These are phyloP conservation scores for Talaromyces sp. DNA, from an alignment of 2,329 filamentous ascomycete genomes.

Conservation along the genomic window DNA sequence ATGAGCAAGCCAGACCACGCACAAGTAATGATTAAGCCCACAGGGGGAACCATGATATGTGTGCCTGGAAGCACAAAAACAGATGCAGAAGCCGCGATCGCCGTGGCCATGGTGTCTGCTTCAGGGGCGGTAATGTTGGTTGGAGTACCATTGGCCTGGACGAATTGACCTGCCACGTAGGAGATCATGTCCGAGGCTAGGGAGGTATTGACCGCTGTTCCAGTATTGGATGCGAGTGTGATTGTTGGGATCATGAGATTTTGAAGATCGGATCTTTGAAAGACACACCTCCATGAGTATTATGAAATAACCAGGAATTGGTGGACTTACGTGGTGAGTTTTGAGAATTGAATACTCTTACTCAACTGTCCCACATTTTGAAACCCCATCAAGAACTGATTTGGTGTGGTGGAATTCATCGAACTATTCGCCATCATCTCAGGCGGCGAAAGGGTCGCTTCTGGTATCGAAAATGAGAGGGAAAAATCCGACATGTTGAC, in stretches of 20 bases:
- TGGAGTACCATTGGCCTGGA: conserved; percentile 14
- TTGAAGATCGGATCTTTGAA: conserved; percentile 19
- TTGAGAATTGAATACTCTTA: conserved; percentile 18
- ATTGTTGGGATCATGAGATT: conserved; percentile 30
- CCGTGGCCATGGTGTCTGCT: conserved; percentile 16
- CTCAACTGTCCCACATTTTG: conserved; percentile 26
- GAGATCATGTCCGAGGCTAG: conserved; percentile 29
- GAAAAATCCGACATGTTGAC: conserved; percentile 27
- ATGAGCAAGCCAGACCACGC: conserved; percentile 27
- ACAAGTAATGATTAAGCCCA: conserved; percentile 26
- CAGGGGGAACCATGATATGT: conserved; percentile 24
- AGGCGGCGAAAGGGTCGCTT: conserved; percentile 17
- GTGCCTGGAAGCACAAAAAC: conserved; percentile 28
- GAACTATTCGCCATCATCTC: conserved; percentile 10
- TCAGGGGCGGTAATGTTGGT: conserved; percentile 20
- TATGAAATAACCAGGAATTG: background rate
- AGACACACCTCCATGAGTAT: background rate
- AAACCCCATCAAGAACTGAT: conserved; percentile 26
- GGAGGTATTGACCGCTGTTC: conserved; percentile 17
- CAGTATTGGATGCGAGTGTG: conserved; percentile 19
- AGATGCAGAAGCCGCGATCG: conserved; percentile 17
- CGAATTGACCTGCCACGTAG: conserved; percentile 29
- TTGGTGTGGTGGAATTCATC: conserved; percentile 3
- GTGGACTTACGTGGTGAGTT: conserved; percentile 21
- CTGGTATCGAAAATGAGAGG: conserved; percentile 20